phyloP scores from a whole-genome alignment of 2,329 filamentous ascomycete species.

The Aspergillus fructus region DNA sequence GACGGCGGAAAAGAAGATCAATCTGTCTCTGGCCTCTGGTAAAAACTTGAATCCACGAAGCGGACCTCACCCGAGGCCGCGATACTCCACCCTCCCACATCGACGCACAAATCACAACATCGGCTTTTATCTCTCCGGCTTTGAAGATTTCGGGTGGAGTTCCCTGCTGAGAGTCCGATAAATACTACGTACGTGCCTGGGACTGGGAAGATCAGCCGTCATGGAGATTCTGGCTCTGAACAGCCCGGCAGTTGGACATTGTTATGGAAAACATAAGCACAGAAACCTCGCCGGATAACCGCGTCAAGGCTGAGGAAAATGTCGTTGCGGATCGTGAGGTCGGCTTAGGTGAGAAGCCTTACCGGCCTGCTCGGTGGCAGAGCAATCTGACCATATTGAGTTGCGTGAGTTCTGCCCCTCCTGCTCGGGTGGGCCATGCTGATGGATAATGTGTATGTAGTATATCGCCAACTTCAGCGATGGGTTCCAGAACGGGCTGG shows the following conservation, averaged over 20 bases:
- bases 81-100: background rate
- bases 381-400: slow-evolving; percentile 31
- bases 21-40: too few relatives aligned
- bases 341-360: slow-evolving; percentile 5
- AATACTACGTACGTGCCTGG: background rate
- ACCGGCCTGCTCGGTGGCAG: slow-evolving; percentile 25
- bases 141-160: too few relatives aligned
- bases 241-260: background rate
- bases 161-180: background rate
- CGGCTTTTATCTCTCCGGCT: background rate
- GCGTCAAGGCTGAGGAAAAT: background rate
- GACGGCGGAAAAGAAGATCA: too few relatives aligned
- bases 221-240: background rate
- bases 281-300: background rate
- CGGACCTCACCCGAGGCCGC: background rate
- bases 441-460: slow-evolving; percentile 10
- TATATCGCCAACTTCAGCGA: slow-evolving; percentile 36
- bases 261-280: background rate
- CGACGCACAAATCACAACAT: background rate
- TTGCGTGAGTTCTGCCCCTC: slow-evolving; percentile 21
- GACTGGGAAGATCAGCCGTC: background rate
- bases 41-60: too few relatives aligned
- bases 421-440: background rate
- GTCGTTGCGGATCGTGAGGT: slow-evolving; percentile 1
- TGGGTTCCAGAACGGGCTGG: slow-evolving; percentile 30